These are phyloP conservation scores for Phytophthora cactorum DNA, from an alignment of 352 stramenopile genomes.

Conservation along the genomic window DNA sequence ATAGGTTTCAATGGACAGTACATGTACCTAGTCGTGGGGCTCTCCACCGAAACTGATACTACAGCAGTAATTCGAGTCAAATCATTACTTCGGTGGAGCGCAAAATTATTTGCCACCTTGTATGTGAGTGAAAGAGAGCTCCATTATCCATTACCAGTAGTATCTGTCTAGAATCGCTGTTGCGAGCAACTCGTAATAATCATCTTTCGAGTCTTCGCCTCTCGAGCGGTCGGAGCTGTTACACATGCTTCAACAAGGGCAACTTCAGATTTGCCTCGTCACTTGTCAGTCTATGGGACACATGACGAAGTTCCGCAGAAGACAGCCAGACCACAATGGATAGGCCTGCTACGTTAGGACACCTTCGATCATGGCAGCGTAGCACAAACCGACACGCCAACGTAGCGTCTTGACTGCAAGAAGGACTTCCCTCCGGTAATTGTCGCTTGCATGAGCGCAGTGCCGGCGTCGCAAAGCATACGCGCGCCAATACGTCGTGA, in stretches of 20 bases:
- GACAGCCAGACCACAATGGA: conserved; percentile 24
- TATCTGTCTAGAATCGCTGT: too few species aligned
- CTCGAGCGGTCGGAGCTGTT: conserved; percentile 9
- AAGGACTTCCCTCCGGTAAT: background rate
- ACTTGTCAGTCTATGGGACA: conserved; percentile 5
- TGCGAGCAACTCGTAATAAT: too few species aligned
- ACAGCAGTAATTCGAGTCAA: too few species aligned
- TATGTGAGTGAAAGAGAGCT: too few species aligned
- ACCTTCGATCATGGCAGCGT: conserved; percentile 10
- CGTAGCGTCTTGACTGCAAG: background rate
- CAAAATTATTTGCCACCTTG: too few species aligned
- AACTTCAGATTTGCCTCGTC: conserved; percentile 28
- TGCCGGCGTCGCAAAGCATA: conserved; percentile 16
- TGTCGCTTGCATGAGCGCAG: background rate
- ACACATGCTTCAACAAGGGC: conserved; percentile 19
- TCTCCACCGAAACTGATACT: too few species aligned
- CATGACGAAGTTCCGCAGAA: conserved; percentile 23
- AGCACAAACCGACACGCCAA: conserved; percentile 6
- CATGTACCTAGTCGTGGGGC: too few species aligned
- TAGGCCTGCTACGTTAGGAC: conserved; percentile 17
- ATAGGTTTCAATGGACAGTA: too few species aligned
- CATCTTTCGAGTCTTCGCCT: conserved; percentile 1
- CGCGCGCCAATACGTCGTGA: conserved; percentile 18
- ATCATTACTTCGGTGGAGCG: too few species aligned
- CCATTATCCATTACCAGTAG: too few species aligned